Base-by-base conservation (phyloP, 202 grass and related monocot genomes). In the Hordeum pubiflorum region DNA sequence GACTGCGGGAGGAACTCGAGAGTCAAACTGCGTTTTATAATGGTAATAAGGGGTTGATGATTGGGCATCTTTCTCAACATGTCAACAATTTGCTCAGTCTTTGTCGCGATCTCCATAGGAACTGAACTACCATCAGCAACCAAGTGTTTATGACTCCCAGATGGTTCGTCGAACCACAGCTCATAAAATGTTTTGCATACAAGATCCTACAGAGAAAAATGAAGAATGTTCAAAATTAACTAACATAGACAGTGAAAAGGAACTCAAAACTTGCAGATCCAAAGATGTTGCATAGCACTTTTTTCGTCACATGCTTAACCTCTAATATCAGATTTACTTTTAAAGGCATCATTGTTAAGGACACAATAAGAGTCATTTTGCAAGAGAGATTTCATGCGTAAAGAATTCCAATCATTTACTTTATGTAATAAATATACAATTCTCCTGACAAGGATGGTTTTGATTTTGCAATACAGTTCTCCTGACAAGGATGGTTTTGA, bases 111-210 rank as follows among this genome's bases (percentile, higher is more conserved):
- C 79, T 99, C 96, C 85, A 93, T 87, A 43, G 96, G 96, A 85
- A 99, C 96, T 91, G 90, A 99, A 75, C 92, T 98, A 72, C 92
- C 90, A 89, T 98, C 92, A 83, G 95, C 92, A 83, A 98, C 86
- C 36, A 91, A 93, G 80, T 98, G 92, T 72, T 91, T 98, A 81
- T 91, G 86, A 70, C 90, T 95, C 85, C 96, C 96, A 83, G 78
- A 83, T 69, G 96, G 87, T 90, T 93, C 92, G 79, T 99, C 96
- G 39, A 99, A 96, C 96, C 96, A 99, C 72, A 99, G 82, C 60
- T 99, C 96, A 79, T 93, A 90, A 89, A 99, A 99, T 79, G 96
- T 99, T 93, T 95, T 99, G 81, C 96, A 93, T 64, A 99, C 96
- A 72, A 99, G 84, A 84, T 99, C 96, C 96, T 99, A 81, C 74